phyloP scores from a whole-genome alignment of 208 protist genomes.

The Trypanosoma melophagium region DNA sequence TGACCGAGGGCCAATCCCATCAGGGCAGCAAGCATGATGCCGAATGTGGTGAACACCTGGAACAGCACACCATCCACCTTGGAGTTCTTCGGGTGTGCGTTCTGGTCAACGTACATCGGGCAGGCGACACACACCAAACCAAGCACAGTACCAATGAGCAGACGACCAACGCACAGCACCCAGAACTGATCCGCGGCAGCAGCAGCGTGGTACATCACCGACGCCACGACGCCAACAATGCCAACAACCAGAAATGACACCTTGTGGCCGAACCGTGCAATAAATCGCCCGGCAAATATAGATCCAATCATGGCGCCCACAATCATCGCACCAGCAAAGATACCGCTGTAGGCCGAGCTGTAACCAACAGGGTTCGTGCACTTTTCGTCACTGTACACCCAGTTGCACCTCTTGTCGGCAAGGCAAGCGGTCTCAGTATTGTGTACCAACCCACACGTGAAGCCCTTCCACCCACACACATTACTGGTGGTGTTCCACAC shows the following conservation, averaged over 20 bases:
- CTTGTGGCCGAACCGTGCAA: constrained; percentile 47
- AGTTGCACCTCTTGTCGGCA: constrained; percentile 48
- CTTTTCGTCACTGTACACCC: constrained; percentile 42
- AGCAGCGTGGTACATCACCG: constrained; percentile 67
- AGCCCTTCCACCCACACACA: constrained; percentile 46
- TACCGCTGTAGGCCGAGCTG: no score
- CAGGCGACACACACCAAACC: constrained; percentile 60
- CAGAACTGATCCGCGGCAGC: constrained; percentile 57
- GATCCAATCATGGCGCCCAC: constrained; percentile 73
- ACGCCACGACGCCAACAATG: constrained; percentile 48
- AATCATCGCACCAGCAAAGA: no score
- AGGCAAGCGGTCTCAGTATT: no score
- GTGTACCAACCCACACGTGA: constrained; percentile 38
- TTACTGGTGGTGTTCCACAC: constrained; percentile 33
- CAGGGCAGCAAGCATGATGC: constrained; percentile 70
- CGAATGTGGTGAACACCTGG: constrained; percentile 82
- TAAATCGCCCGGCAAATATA: constrained; percentile 52
- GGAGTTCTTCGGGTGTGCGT: constrained; percentile 55
- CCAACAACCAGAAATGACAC: constrained; percentile 63
- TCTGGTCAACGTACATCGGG: constrained; percentile 78
- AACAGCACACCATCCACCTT: constrained; percentile 69
- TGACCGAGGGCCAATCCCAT: constrained; percentile 64
- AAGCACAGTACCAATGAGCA: constrained; percentile 71
- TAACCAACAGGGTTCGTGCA: constrained; percentile 26
- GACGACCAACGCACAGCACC: constrained; percentile 62